A percentile compares a stretch with the other conserved stretches of the same genome.
These are phyloP conservation scores for Diutina pseudorugosa DNA, from an alignment of 1,139 yeast species.

Conservation along the genomic window DNA sequence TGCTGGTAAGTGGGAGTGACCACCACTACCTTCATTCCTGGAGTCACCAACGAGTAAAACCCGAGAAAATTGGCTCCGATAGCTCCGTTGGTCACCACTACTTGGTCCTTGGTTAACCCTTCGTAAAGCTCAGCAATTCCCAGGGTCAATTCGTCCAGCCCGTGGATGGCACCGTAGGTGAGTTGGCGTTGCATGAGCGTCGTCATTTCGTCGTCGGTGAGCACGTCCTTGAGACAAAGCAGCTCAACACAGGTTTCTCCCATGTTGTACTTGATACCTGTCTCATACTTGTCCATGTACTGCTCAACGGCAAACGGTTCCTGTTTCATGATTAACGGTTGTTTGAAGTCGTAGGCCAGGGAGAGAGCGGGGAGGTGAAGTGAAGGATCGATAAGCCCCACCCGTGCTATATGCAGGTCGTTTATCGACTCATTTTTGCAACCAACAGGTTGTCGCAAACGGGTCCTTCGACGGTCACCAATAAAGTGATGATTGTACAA, in stretches of 20 bases:
- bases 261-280: constrained; percentile 25
- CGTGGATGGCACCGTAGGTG: constrained; percentile 38
- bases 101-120: constrained; percentile 16
- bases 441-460: no score
- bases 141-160: constrained; percentile 26
- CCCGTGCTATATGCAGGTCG: not conserved
- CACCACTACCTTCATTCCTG: constrained; percentile 38
- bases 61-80: constrained; percentile 44
- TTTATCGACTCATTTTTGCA: no score
- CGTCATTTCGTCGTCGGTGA: constrained; percentile 11
- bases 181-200: constrained; percentile 14
- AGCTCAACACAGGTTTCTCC: constrained; percentile 47
- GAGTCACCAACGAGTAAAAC: constrained; percentile 33
- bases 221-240: constrained; percentile 26
- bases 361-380: not conserved
- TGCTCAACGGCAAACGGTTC: constrained; percentile 43
- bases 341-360: not conserved
- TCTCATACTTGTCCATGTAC: constrained; percentile 43
- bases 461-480: no score
- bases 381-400: not conserved
- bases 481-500: no score
- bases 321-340: constrained; percentile 21
- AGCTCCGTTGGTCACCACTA: constrained; percentile 44
- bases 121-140: constrained; percentile 26
- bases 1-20: constrained; percentile 45